Evolutionary conservation across 306 rosid species (phyloP).

Genomic region (Inga leiocalycina): DNA sequence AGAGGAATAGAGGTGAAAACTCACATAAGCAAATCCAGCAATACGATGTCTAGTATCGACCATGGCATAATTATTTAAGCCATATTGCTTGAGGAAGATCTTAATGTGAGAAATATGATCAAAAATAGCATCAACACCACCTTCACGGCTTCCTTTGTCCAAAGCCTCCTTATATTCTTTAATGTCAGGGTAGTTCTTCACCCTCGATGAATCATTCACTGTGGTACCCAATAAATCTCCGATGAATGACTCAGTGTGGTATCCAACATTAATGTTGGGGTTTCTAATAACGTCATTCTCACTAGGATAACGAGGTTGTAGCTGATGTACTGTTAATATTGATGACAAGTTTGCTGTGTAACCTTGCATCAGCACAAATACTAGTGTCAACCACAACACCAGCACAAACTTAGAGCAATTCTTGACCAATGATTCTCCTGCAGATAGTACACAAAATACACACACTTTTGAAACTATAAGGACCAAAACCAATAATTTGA

Average conservation of each 20-base stretch:
- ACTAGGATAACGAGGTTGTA: slow-evolving; percentile 5
- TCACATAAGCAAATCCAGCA: slow-evolving; percentile 43
- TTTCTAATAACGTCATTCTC: background rate
- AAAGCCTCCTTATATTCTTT: background rate
- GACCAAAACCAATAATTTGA: too few relatives aligned
- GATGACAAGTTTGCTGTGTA: slow-evolving; percentile 31
- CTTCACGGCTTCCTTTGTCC: slow-evolving; percentile 28
- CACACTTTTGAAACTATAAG: too few relatives aligned
- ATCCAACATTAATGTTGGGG: background rate
- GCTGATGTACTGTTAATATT: slow-evolving; percentile 22
- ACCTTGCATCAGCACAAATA: slow-evolving; percentile 18
- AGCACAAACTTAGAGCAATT: slow-evolving; percentile 29
- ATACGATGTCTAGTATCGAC: background rate
- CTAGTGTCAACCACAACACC: slow-evolving; percentile 19
- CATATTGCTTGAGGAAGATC: background rate
- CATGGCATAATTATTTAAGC: slow-evolving; percentile 12
- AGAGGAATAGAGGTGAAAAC: background rate
- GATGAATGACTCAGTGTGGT: background rate
- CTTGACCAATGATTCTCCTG: slow-evolving; percentile 15
- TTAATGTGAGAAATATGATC: background rate
- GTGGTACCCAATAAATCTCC: background rate
- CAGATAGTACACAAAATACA: background rate
- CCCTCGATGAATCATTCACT: background rate
- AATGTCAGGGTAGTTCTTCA: background rate
- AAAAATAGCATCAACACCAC: slow-evolving; percentile 7